phyloP scores from a whole-genome alignment of 164 flowering plant genomes.

The Dillenia suffruticosa region DNA sequence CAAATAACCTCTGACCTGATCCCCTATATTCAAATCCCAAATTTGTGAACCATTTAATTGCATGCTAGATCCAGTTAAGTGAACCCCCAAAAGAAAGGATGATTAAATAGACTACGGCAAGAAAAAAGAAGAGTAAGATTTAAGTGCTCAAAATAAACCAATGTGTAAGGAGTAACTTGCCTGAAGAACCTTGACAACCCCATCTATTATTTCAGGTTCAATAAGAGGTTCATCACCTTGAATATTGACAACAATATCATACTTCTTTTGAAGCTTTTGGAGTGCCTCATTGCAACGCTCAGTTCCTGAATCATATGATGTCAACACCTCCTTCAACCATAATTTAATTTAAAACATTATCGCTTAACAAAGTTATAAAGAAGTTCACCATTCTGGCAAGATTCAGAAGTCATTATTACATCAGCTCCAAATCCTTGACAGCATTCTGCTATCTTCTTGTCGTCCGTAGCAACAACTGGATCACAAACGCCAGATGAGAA shows the following conservation, averaged over 20 bases:
- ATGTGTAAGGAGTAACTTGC: slow-evolving; percentile 18
- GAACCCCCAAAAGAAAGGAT: too few species aligned
- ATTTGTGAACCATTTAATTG: too few species aligned
- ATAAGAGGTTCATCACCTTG: slow-evolving; percentile 98
- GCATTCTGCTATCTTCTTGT: slow-evolving; percentile 89
- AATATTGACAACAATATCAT: slow-evolving; percentile 93
- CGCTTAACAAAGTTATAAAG: neutral
- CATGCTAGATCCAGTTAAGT: too few species aligned
- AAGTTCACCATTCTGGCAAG: slow-evolving; percentile 75
- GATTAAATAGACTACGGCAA: too few species aligned
- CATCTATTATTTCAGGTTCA: slow-evolving; percentile 97
- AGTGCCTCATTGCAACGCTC: slow-evolving; percentile 96
- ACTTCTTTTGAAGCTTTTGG: slow-evolving; percentile 69
- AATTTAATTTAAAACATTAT: too few species aligned
- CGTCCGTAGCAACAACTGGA: slow-evolving; percentile 93
- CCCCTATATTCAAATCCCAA: too few species aligned
- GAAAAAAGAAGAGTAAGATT: too few species aligned
- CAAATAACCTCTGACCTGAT: too few species aligned
- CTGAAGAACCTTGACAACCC: slow-evolving; percentile 83
- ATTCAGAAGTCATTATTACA: slow-evolving; percentile 94
- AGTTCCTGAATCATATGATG: slow-evolving; percentile 41
- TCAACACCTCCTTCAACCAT: too few species aligned
- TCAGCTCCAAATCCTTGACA: slow-evolving; percentile 91
- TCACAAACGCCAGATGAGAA: slow-evolving; percentile 4
- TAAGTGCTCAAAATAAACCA: too few species aligned